These are phyloP conservation scores for Areca catechu DNA, from an alignment of 176 grass and related monocot genomes.

Conservation along the genomic window DNA sequence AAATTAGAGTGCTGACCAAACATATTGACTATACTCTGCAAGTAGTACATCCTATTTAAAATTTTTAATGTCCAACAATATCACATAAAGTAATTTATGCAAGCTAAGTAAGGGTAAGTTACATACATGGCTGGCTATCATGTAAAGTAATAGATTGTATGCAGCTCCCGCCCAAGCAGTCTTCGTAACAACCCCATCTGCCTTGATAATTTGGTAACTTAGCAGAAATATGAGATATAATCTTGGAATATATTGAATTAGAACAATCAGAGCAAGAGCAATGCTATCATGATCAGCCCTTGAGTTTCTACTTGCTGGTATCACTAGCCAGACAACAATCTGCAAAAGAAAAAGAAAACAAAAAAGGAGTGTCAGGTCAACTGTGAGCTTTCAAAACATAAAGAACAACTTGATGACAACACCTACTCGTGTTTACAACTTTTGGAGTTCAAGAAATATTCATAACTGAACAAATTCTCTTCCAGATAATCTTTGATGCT, in stretches of 20 bases:
- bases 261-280: constrained; percentile 77
- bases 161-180: constrained; percentile 90
- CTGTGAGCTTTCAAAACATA: too few relatives aligned
- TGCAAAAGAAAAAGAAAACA: constrained; percentile 30
- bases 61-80: too few relatives aligned
- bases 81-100: too few relatives aligned
- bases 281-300: constrained; percentile 80
- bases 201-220: constrained; percentile 79
- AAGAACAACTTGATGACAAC: too few relatives aligned
- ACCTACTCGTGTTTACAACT: too few relatives aligned
- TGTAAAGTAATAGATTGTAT: constrained; percentile 86
- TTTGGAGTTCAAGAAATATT: too few relatives aligned
- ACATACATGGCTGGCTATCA: constrained; percentile 98
- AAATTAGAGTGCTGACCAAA: too few relatives aligned
- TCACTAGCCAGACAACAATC: constrained; percentile 90
- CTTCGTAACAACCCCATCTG: constrained; percentile 86
- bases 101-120: neutral
- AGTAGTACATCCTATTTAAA: too few relatives aligned
- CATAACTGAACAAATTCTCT: too few relatives aligned
- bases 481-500: too few relatives aligned
- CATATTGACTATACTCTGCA: too few relatives aligned
- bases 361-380: too few relatives aligned
- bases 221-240: constrained; percentile 97
- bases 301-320: constrained; percentile 67
- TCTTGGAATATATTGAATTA: constrained; percentile 88